These are phyloP conservation scores for Oryza glumipatula DNA, from an alignment of 176 grass and related monocot species.

Conservation along the genomic window DNA sequence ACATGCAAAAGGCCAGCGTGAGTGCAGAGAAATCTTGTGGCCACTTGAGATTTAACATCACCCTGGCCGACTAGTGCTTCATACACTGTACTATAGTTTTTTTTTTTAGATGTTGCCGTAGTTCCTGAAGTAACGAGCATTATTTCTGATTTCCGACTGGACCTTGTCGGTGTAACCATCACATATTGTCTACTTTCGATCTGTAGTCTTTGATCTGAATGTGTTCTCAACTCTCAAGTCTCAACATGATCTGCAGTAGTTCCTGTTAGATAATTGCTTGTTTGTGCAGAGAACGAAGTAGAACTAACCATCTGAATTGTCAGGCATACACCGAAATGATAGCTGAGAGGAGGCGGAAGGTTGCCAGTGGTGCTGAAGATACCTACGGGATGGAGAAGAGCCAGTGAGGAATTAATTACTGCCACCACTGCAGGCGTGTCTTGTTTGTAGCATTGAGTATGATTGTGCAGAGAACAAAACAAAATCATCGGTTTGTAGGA, in stretches of 20 bases:
- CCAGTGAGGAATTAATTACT: constrained; percentile 27
- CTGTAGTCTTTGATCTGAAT: not conserved
- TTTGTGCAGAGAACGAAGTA: not conserved
- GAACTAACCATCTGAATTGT: constrained; percentile 6
- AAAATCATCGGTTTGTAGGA: constrained; percentile 6
- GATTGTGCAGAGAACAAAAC: not conserved
- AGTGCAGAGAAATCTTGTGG: not conserved
- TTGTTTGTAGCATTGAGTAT: constrained; percentile 7
- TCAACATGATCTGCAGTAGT: not conserved
- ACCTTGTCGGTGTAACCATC: not conserved
- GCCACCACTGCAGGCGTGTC: not conserved
- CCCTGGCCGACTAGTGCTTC: not conserved
- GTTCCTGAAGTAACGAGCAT: not conserved
- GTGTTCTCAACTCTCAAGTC: not conserved
- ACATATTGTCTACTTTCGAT: not conserved
- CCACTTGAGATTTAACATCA: not conserved
- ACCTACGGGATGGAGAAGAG: constrained; percentile 75
- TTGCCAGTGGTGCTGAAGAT: constrained; percentile 87
- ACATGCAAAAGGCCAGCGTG: not conserved
- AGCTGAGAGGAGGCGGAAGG: constrained; percentile 77
- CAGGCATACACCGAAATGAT: constrained; percentile 97
- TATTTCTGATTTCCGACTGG: not conserved
- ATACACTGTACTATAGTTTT: not conserved
- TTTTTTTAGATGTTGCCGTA: not conserved
- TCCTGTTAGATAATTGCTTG: not conserved